phyloP scores from a whole-genome alignment of 208 protist genomes.

The Crithidia brevicula region DNA sequence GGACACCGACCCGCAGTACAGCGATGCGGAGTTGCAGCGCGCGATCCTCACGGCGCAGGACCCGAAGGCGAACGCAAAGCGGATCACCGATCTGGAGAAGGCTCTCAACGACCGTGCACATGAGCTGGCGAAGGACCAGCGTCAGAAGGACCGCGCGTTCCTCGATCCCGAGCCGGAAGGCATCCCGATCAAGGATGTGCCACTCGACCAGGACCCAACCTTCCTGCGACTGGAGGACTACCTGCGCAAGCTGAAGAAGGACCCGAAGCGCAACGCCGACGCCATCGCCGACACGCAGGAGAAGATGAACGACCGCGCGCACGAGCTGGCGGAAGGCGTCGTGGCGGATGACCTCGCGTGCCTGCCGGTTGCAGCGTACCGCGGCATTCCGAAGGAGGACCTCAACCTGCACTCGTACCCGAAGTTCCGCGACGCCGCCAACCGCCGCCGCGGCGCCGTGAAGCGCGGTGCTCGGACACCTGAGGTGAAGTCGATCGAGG shows the following conservation, averaged over 20 bases:
- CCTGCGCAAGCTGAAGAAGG: constrained; percentile 72
- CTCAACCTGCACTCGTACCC: constrained; percentile 70
- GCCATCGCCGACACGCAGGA: constrained; percentile 68
- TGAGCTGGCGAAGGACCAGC: constrained; percentile 61
- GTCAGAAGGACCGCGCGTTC: constrained; percentile 57
- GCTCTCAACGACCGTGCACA: constrained; percentile 74
- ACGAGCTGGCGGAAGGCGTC: constrained; percentile 65
- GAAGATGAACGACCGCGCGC: constrained; percentile 77
- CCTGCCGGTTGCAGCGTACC: constrained; percentile 59
- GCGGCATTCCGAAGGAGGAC: constrained; percentile 72
- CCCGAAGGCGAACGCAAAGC: constrained; percentile 42
- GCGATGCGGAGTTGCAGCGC: constrained; percentile 67
- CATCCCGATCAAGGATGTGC: constrained; percentile 64
- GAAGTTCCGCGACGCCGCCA: constrained; percentile 68
- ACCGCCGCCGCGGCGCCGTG: constrained; percentile 41
- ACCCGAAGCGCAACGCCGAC: constrained; percentile 55
- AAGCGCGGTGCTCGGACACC: constrained; percentile 16
- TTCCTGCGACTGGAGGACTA: constrained; percentile 67
- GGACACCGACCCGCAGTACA: constrained; percentile 61
- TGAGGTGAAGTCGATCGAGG: constrained; percentile 32
- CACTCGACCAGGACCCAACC: constrained; percentile 54
- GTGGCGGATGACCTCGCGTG: constrained; percentile 62
- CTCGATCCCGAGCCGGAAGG: constrained; percentile 76
- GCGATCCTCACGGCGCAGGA: constrained; percentile 62
- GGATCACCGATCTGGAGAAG: constrained; percentile 63